Evolutionary conservation across 1,284 basidiomycete species (phyloP).

Genomic region (Quambalaria eucalypti): DNA sequence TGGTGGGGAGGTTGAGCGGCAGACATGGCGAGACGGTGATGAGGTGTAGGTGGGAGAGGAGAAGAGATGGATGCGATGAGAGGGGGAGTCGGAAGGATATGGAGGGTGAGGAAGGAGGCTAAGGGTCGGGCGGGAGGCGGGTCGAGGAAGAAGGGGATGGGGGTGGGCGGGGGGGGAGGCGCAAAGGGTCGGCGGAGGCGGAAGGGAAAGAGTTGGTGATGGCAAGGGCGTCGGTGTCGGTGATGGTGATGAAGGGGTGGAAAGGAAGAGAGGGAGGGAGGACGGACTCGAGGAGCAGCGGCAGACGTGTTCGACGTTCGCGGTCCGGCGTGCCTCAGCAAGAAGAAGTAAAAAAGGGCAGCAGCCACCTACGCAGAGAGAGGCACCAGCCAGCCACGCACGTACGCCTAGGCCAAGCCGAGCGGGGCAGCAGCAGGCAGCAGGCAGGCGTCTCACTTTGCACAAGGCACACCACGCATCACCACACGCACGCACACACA

Average conservation of each 20-base stretch:
- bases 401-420: background rate
- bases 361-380: no score
- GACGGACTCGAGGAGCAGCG: background rate
- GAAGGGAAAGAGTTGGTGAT: background rate
- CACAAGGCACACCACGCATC: no score
- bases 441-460: no score
- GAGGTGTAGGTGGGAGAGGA: background rate
- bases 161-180: background rate
- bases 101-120: background rate
- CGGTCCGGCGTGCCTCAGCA: no score
- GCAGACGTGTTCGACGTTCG: no score
- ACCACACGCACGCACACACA: no score
- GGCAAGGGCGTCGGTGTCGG: conserved; percentile 2
- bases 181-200: background rate
- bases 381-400: no score
- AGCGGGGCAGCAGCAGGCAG: no score
- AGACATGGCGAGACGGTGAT: conserved; percentile 6
- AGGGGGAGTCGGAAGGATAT: background rate
- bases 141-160: background rate
- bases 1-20: no score
- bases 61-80: no score
- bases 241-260: conserved; percentile 3
- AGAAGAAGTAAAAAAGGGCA: background rate
- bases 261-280: conserved; percentile 4
- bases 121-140: background rate